Conservation (phyloP, 257 asterid species). For the Eustoma russellianum region DNA sequence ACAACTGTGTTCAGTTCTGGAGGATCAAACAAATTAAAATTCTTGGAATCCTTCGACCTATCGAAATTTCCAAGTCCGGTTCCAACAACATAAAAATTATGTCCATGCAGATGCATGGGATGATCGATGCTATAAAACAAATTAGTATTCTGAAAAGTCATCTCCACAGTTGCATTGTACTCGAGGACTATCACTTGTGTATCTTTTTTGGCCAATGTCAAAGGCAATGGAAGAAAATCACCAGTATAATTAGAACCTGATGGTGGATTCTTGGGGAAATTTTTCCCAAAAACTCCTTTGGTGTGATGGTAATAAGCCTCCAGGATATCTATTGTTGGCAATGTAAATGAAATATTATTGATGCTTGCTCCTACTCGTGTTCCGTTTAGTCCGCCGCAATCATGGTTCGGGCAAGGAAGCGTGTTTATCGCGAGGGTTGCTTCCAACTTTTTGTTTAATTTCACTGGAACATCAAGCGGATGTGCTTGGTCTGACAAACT, state of each 20-base stretch:
- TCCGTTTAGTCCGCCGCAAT: slow-evolving; percentile 13
- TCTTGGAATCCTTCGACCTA: slow-evolving; percentile 22
- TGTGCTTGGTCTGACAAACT: slow-evolving; percentile 15
- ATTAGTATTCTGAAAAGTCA: slow-evolving; percentile 55
- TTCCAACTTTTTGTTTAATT: not conserved
- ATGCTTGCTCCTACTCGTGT: slow-evolving; percentile 33
- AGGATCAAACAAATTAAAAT: slow-evolving; percentile 59
- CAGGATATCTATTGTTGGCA: slow-evolving; percentile 37
- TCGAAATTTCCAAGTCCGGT: slow-evolving; percentile 61
- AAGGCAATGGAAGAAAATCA: not conserved
- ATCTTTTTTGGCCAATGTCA: slow-evolving; percentile 10
- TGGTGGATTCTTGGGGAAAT: slow-evolving; percentile 40
- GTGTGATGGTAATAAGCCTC: slow-evolving; percentile 50
- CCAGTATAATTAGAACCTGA: slow-evolving; percentile 20
- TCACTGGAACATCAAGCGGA: slow-evolving; percentile 18
- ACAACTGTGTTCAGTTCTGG: slow-evolving; percentile 39
- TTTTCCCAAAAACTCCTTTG: slow-evolving; percentile 24
- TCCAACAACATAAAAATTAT: slow-evolving; percentile 55
- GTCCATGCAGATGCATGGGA: slow-evolving; percentile 78
- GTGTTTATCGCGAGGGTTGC: slow-evolving; percentile 16
- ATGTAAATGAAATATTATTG: slow-evolving; percentile 39
- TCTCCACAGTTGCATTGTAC: slow-evolving; percentile 33
- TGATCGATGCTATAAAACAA: slow-evolving; percentile 48
- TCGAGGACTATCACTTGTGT: slow-evolving; percentile 22
- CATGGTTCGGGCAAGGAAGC: slow-evolving; percentile 6